Percentiles rank a stretch among this genome's conserved stretches.
Evolutionary conservation across 2,329 filamentous ascomycete species (phyloP).

Genomic region (Cladophialophora carrionii): DNA sequence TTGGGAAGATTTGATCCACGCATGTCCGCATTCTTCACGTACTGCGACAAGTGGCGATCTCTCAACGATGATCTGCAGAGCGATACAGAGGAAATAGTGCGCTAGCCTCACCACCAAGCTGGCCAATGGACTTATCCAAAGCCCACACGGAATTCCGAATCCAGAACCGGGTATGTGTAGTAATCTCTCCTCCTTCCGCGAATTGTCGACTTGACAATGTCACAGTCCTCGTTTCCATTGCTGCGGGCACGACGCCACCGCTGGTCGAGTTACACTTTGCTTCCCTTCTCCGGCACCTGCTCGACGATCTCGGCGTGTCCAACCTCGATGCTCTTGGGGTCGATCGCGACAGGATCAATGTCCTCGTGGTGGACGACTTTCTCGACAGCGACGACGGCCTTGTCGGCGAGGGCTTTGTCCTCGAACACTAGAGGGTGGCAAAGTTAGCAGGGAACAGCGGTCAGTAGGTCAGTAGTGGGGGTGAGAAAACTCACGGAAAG

Average conservation of each 20-base stretch:
- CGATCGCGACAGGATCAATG: conserved; percentile 19
- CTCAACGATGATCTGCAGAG: neutral
- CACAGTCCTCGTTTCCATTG: neutral
- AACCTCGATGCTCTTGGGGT: conserved; percentile 13
- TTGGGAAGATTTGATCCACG: neutral
- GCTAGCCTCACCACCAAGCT: neutral
- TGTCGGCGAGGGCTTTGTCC: conserved; percentile 44
- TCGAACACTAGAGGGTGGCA: conserved; percentile 44
- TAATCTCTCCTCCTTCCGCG: neutral
- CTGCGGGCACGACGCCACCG: neutral
- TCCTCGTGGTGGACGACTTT: conserved; percentile 42
- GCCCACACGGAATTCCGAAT: neutral
- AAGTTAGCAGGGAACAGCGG: neutral
- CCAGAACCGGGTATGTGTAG: neutral
- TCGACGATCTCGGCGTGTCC: conserved; percentile 20
- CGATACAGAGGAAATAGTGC: neutral
- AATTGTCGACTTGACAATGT: neutral
- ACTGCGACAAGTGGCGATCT: neutral
- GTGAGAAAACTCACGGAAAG: conserved; percentile 44
- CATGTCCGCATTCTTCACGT: neutral
- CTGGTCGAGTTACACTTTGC: conserved; percentile 6
- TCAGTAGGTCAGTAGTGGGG: neutral
- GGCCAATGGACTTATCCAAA: neutral
- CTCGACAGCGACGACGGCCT: conserved; percentile 45
- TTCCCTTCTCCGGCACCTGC: conserved; percentile 11